These are phyloP conservation scores for Cochlearia excelsa DNA, from an alignment of 345 rosid genomes.

Conservation along the genomic window DNA sequence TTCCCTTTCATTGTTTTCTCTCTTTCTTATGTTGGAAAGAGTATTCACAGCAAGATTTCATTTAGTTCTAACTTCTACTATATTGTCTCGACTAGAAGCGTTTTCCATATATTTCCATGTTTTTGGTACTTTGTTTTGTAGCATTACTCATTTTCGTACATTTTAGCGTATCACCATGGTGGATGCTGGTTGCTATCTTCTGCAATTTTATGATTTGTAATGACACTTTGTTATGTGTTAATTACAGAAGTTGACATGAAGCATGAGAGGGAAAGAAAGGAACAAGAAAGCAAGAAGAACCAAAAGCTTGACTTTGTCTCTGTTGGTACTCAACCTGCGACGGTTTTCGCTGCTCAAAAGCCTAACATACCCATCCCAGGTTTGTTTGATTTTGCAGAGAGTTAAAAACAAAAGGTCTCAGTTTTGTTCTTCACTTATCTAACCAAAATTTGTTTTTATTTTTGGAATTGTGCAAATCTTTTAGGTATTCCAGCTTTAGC, in stretches of 20 bases:
- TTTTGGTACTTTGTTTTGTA: background rate
- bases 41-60: background rate
- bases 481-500: constrained; percentile 41
- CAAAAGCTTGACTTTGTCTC: constrained; percentile 75
- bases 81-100: no score
- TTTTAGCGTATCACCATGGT: background rate
- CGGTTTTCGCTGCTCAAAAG: constrained; percentile 47
- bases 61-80: background rate
- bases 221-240: constrained; percentile 9
- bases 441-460: constrained; percentile 6
- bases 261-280: constrained; percentile 80
- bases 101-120: background rate
- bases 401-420: constrained; percentile 5
- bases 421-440: constrained; percentile 7
- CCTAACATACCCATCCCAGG: constrained; percentile 67
- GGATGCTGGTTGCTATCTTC: background rate
- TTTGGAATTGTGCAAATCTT: constrained; percentile 18
- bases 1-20: background rate
- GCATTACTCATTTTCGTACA: background rate
- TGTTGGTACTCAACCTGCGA: constrained; percentile 60
- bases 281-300: constrained; percentile 75
- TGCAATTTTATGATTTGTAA: background rate
- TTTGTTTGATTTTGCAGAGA: constrained; percentile 19
- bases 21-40: background rate
- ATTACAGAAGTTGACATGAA: constrained; percentile 74